A percentile compares a stretch with the other conserved stretches of the same genome.
phyloP scores from a whole-genome alignment of 2,329 filamentous ascomycete species.

The Trichoderma sp. region DNA sequence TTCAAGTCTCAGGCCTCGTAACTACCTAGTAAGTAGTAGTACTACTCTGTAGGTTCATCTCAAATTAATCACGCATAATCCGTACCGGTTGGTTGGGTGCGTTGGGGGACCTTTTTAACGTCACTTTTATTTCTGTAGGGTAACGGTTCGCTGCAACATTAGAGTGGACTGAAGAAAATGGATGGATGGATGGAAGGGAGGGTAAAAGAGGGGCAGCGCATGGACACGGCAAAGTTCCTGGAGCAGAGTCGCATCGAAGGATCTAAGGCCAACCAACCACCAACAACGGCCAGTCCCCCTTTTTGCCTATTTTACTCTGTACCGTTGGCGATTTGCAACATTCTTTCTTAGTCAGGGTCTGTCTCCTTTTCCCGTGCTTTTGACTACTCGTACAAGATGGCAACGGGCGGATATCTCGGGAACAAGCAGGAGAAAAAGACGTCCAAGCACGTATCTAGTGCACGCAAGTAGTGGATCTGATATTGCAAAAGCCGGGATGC shows the following conservation, averaged over 20 bases:
- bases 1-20: not conserved
- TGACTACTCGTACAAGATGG: not conserved
- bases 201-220: slow-evolving; percentile 19
- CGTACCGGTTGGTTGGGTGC: slow-evolving; percentile 8
- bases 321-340: not conserved
- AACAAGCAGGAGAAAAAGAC: not conserved
- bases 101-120: not conserved
- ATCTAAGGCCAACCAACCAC: not conserved
- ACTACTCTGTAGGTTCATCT: not conserved
- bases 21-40: not conserved
- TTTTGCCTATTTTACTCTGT: not conserved
- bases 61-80: slow-evolving; percentile 11
- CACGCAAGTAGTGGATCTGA: not conserved
- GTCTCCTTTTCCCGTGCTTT: not conserved
- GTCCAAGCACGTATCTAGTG: not conserved
- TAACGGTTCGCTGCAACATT: slow-evolving; percentile 13
- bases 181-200: not conserved
- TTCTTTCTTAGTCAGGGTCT: not conserved
- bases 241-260: slow-evolving; percentile 1
- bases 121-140: not conserved
- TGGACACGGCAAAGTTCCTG: not conserved
- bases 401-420: not conserved
- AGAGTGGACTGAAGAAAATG: slow-evolving; percentile 1
- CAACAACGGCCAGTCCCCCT: not conserved
- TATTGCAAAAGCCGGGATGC: not conserved